phyloP scores from a whole-genome alignment of 2,329 filamentous ascomycete genomes.

The Pochonia chlamydosporia region DNA sequence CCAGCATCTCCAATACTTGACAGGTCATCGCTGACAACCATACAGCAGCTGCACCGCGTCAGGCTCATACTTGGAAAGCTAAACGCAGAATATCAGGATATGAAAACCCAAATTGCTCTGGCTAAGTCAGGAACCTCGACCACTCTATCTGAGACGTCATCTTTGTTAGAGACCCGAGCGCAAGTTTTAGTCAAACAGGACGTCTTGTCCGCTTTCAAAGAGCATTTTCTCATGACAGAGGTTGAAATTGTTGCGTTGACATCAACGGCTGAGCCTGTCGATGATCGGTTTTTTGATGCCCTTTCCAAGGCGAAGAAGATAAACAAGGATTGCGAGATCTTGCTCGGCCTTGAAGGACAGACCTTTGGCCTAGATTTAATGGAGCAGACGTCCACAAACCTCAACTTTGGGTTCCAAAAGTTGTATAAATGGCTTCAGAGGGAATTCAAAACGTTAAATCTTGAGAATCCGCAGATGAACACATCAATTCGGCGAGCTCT shows the following conservation, averaged over 20 bases:
- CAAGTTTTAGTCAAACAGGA: slow-evolving; percentile 76
- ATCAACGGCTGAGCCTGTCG: slow-evolving; percentile 72
- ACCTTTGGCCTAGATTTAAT: slow-evolving; percentile 83
- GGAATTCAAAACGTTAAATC: slow-evolving; percentile 85
- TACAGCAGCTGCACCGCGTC: slow-evolving; percentile 79
- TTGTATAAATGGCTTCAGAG: slow-evolving; percentile 92
- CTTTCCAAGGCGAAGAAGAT: slow-evolving; percentile 80
- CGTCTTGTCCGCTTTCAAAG: slow-evolving; percentile 69
- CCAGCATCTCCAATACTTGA: background rate
- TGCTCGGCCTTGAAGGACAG: slow-evolving; percentile 88
- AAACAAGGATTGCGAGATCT: slow-evolving; percentile 78
- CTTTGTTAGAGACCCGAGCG: slow-evolving; percentile 64
- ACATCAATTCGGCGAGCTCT: slow-evolving; percentile 77
- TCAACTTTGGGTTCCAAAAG: slow-evolving; percentile 91
- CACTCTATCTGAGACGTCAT: slow-evolving; percentile 70
- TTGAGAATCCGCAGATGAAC: slow-evolving; percentile 92
- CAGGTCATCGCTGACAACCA: slow-evolving; percentile 19
- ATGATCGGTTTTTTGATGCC: slow-evolving; percentile 76
- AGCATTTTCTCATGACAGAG: slow-evolving; percentile 80
- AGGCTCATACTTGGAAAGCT: slow-evolving; percentile 71
- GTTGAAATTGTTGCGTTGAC: slow-evolving; percentile 73
- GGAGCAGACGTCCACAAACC: slow-evolving; percentile 79
- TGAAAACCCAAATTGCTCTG: slow-evolving; percentile 70
- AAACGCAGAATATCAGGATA: slow-evolving; percentile 73
- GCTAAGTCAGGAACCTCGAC: slow-evolving; percentile 70